Percentiles rank a stretch among this genome's conserved stretches.
phyloP scores from a whole-genome alignment of 2,329 filamentous ascomycete species.

The Penicillium sp. region DNA sequence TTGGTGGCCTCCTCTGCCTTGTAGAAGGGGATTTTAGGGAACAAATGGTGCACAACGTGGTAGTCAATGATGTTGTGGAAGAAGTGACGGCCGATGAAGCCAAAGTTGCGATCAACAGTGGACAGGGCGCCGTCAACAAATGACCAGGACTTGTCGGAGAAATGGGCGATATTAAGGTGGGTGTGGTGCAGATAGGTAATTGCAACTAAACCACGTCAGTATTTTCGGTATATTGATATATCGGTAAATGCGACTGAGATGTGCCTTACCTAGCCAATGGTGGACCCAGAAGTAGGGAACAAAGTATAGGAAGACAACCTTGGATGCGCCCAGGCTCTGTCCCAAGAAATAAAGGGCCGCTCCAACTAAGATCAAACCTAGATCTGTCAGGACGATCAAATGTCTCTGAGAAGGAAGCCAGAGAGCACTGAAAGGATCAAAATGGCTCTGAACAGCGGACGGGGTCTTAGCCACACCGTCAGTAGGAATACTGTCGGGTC shows the following conservation, averaged over 20 bases:
- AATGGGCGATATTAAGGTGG: not conserved
- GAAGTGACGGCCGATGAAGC: constrained; percentile 9
- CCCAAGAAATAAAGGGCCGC: constrained; percentile 51
- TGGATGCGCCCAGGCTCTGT: constrained; percentile 54
- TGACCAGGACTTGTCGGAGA: not conserved
- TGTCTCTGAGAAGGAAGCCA: constrained; percentile 57
- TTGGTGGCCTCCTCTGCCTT: not conserved
- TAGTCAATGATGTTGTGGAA: constrained; percentile 8
- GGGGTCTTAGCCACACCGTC: constrained; percentile 6
- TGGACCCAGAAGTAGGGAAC: constrained; percentile 68
- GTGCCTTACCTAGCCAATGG: constrained; percentile 61
- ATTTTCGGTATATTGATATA: not conserved
- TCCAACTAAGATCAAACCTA: constrained; percentile 54
- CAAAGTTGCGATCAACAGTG: constrained; percentile 6
- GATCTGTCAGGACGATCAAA: constrained; percentile 56
- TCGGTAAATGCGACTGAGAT: not conserved
- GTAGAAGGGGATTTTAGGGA: constrained; percentile 3
- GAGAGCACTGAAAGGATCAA: constrained; percentile 58
- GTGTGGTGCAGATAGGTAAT: constrained; percentile 13
- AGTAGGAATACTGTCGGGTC: constrained; percentile 43
- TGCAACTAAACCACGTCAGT: not conserved
- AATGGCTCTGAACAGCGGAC: constrained; percentile 46
- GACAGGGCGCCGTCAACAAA: not conserved
- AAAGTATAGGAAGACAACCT: constrained; percentile 56
- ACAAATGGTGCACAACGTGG: constrained; percentile 8